A percentile compares a stretch with the other conserved stretches of the same genome.
Conservation (phyloP, 805 yeast species). For the Candida vaughaniae region DNA sequence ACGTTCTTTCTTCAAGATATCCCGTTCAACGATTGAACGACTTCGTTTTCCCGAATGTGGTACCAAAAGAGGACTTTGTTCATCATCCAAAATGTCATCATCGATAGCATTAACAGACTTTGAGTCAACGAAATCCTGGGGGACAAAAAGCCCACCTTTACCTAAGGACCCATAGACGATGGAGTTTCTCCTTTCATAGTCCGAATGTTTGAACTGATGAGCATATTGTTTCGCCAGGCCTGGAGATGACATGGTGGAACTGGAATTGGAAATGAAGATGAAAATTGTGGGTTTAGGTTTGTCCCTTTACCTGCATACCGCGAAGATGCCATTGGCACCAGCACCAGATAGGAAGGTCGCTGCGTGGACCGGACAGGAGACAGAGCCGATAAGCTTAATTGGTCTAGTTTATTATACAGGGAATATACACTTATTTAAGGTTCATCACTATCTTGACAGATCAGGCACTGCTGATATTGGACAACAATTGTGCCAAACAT, state of each 20-base stretch:
- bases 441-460: neutral
- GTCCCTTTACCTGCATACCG: too few species aligned
- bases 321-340: too few species aligned
- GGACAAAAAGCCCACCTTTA: constrained; percentile 51
- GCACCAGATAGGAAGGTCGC: too few species aligned
- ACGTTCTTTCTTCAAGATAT: constrained; percentile 34
- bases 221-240: constrained; percentile 6
- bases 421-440: constrained; percentile 2
- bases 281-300: too few species aligned
- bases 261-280: neutral
- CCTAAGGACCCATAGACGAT: constrained; percentile 52
- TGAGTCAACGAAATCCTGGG: constrained; percentile 43
- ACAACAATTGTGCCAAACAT: constrained; percentile 78
- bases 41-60: constrained; percentile 10
- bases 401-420: constrained; percentile 6
- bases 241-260: constrained; percentile 1
- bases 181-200: constrained; percentile 50
- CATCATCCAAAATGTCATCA: constrained; percentile 13
- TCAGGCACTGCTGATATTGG: constrained; percentile 48
- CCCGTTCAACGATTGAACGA: constrained; percentile 23
- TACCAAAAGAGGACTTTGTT: constrained; percentile 1
- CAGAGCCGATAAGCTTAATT: too few species aligned
- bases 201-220: constrained; percentile 39
- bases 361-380: too few species aligned
- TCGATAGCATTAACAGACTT: neutral